Percentiles rank a stretch among this genome's conserved stretches.
These are phyloP conservation scores for Aspergillus sp. DNA, from an alignment of 2,329 filamentous ascomycete species.

Conservation along the genomic window DNA sequence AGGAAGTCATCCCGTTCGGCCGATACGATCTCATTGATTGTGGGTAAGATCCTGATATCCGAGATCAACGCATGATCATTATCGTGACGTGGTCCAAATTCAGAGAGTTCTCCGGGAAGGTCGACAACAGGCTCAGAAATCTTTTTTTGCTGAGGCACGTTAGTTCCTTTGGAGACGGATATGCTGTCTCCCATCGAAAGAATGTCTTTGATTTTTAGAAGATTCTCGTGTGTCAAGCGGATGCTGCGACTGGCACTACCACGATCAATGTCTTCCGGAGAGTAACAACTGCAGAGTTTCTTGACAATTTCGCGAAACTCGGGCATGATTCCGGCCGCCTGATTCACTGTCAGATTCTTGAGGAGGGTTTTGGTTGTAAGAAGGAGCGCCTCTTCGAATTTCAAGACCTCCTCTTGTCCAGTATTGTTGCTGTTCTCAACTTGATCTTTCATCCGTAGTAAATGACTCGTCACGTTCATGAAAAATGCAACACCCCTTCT, in stretches of 20 bases:
- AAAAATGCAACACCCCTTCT: constrained; percentile 3
- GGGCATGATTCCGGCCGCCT: constrained; percentile 3
- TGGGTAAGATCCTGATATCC: constrained; percentile 3
- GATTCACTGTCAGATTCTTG: not conserved
- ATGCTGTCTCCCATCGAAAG: not conserved
- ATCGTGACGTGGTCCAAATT: constrained; percentile 3
- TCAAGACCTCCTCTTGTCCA: not conserved
- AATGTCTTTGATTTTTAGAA: not conserved
- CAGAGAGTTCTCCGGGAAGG: constrained; percentile 5
- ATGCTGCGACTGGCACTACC: not conserved
- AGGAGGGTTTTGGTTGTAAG: constrained; percentile 4
- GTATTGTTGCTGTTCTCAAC: not conserved
- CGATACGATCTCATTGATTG: constrained; percentile 2
- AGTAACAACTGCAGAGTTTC: not conserved
- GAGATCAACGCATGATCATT: constrained; percentile 5
- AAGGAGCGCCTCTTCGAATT: not conserved
- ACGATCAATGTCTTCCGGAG: not conserved
- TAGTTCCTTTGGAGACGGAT: too few species aligned
- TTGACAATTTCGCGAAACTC: constrained; percentile 3
- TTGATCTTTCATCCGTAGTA: not conserved
- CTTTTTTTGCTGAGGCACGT: too few species aligned
- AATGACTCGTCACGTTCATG: not conserved
- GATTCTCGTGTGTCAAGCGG: not conserved
- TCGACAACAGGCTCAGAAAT: not conserved
- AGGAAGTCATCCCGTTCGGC: constrained; percentile 3